These are phyloP conservation scores for Talaromyces pinophilus DNA, from an alignment of 2,329 filamentous ascomycete genomes.

Conservation along the genomic window DNA sequence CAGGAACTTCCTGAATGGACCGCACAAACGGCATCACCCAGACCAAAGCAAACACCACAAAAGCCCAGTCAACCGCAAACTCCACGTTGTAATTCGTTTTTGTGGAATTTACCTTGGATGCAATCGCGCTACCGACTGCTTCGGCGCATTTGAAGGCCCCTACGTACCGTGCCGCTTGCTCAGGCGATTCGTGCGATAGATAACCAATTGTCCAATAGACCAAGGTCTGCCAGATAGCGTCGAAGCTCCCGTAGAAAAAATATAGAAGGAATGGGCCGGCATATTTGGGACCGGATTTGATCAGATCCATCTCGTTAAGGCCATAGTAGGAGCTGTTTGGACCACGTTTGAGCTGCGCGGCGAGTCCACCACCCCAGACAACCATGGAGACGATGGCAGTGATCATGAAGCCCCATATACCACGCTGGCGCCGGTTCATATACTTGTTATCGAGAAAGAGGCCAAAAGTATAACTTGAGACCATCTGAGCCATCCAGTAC, in stretches of 20 bases:
- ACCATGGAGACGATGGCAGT: constrained; percentile 54
- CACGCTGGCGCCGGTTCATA: constrained; percentile 50
- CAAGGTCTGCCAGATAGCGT: constrained; percentile 66
- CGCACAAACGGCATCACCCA: constrained; percentile 9
- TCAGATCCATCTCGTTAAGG: constrained; percentile 51
- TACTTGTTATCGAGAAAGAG: constrained; percentile 42
- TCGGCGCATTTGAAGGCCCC: constrained; percentile 53
- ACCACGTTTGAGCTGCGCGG: constrained; percentile 58
- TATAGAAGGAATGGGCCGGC: constrained; percentile 67
- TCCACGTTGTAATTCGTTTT: constrained; percentile 3
- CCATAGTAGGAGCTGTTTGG: constrained; percentile 31
- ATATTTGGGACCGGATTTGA: constrained; percentile 51
- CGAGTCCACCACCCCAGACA: constrained; percentile 63
- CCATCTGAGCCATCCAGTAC: constrained; percentile 57
- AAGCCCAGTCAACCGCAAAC: constrained; percentile 12
- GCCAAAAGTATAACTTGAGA: constrained; percentile 48
- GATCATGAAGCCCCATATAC: constrained; percentile 51
- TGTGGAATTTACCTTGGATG: constrained; percentile 34
- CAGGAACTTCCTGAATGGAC: neutral
- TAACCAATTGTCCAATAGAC: constrained; percentile 63
- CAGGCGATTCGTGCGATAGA: constrained; percentile 44
- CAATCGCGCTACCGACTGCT: constrained; percentile 49
- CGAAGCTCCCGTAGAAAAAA: constrained; percentile 61
- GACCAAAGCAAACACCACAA: neutral
- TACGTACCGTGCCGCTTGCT: constrained; percentile 47